These are phyloP conservation scores for Isabelozyma rhagii DNA, from an alignment of 805 yeast species.

Conservation along the genomic window DNA sequence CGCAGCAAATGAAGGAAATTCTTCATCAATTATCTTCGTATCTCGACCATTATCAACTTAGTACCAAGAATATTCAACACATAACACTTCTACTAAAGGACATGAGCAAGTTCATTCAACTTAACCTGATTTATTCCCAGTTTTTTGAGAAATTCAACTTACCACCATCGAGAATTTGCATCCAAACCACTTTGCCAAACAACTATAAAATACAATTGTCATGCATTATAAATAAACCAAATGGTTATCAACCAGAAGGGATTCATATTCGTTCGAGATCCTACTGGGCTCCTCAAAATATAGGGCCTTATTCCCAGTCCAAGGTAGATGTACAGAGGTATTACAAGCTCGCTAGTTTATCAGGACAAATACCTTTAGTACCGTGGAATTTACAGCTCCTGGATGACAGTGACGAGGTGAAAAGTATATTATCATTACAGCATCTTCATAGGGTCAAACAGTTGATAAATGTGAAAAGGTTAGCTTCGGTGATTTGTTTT, in stretches of 20 bases:
- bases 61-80: constrained; percentile 51
- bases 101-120: constrained; percentile 60
- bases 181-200: constrained; percentile 53
- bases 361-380: constrained; percentile 89
- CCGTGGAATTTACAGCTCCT: constrained; percentile 66
- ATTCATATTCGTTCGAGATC: constrained; percentile 90
- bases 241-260: constrained; percentile 48
- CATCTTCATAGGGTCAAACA: constrained; percentile 65
- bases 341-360: constrained; percentile 55
- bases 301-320: constrained; percentile 95
- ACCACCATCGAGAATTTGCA: constrained; percentile 90
- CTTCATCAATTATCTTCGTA: constrained; percentile 41
- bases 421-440: constrained; percentile 62
- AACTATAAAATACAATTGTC: constrained; percentile 53
- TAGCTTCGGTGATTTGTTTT: constrained; percentile 54
- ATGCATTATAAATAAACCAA: constrained; percentile 40
- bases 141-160: constrained; percentile 53
- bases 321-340: constrained; percentile 39
- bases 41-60: constrained; percentile 25
- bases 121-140: constrained; percentile 59
- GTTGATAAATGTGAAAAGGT: constrained; percentile 45
- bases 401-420: constrained; percentile 17
- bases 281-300: constrained; percentile 98
- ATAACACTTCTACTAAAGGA: constrained; percentile 58
- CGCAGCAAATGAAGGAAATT: constrained; percentile 46